Conservation (phyloP, 768 basidiomycete species). For the Naganishia onofrii region DNA sequence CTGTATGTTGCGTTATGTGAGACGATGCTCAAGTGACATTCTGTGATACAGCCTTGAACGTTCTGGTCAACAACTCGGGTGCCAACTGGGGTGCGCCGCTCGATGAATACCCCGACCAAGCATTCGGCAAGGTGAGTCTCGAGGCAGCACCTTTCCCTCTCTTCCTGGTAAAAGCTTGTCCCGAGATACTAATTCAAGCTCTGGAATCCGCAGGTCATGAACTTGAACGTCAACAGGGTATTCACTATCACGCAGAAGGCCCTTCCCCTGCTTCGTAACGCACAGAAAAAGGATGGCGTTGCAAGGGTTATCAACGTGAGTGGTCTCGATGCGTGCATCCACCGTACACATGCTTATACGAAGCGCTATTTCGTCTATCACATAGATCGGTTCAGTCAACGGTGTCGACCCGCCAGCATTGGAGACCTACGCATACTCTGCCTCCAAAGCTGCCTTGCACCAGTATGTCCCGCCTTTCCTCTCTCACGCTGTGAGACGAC, state of each 20-base stretch:
- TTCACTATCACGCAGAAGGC: slow-evolving; percentile 66
- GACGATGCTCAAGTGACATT: not conserved
- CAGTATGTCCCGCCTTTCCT: slow-evolving; percentile 36
- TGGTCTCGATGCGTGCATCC: not conserved
- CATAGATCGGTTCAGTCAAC: slow-evolving; percentile 65
- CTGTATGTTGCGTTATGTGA: not conserved
- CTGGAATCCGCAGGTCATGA: slow-evolving; percentile 53
- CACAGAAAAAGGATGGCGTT: slow-evolving; percentile 51
- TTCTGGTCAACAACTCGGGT: slow-evolving; percentile 62
- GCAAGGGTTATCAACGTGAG: slow-evolving; percentile 61
- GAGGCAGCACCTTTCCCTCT: not conserved
- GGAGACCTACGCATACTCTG: slow-evolving; percentile 67
- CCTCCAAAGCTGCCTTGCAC: slow-evolving; percentile 58
- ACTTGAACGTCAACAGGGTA: slow-evolving; percentile 63
- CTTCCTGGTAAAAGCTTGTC: too few relatives aligned
- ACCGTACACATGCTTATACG: not conserved
- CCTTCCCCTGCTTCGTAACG: slow-evolving; percentile 60
- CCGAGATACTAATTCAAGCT: not conserved
- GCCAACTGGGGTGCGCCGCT: slow-evolving; percentile 51
- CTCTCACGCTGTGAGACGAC: not conserved
- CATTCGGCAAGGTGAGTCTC: slow-evolving; percentile 57
- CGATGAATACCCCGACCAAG: slow-evolving; percentile 56
- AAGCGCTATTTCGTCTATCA: not conserved
- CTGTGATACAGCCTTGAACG: slow-evolving; percentile 54
- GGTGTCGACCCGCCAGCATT: slow-evolving; percentile 59